Conservation (phyloP, 306 rosid genomes). For the apple (Malus domestica) region ASM211411v1 NC_041791.1:37503501-37504000, state of each 20-base stretch:
- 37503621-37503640: background rate
- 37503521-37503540: background rate
- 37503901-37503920: too few relatives aligned
- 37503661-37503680: background rate
- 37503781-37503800: constrained; percentile 75
- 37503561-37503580: too few relatives aligned
- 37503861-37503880: background rate
- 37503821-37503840: constrained; percentile 68
- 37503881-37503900: too few relatives aligned
- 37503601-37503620: background rate
- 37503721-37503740: constrained; percentile 73
- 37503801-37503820: constrained; percentile 65
- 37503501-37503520: background rate
- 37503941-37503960: too few relatives aligned
- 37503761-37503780: constrained; percentile 77
- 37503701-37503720: constrained; percentile 56
- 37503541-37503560: background rate
- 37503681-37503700: constrained; percentile 39
- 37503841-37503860: background rate
- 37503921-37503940: too few relatives aligned
- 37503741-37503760: constrained; percentile 80
- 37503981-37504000: background rate
- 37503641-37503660: background rate
- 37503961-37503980: background rate
- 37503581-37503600: background rate